These are phyloP conservation scores for Rhytidhysteron rufulum DNA, from an alignment of 2,329 filamentous ascomycete genomes.

Conservation along the genomic window DNA sequence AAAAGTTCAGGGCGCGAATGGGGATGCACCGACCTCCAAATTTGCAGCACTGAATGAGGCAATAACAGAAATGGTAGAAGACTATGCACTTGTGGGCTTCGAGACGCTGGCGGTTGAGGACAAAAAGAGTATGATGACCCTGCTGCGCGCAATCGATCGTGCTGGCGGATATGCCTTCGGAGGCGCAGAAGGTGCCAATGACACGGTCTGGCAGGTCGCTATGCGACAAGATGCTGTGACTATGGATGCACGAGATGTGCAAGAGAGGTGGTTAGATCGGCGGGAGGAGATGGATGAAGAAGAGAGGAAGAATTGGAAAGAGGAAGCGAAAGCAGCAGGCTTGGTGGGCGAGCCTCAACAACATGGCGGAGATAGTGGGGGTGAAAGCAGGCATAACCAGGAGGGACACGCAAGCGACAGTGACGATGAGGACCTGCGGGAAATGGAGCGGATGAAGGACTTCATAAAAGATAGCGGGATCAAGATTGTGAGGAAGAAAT, in stretches of 20 bases:
- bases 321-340: conserved; percentile 64
- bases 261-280: conserved; percentile 91
- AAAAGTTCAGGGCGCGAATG: conserved; percentile 29
- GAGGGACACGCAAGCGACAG: conserved; percentile 19
- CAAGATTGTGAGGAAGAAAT: conserved; percentile 62
- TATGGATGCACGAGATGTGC: conserved; percentile 83
- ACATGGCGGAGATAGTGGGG: conserved; percentile 2
- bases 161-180: conserved; percentile 93
- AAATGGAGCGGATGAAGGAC: conserved; percentile 35
- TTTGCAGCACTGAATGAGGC: conserved; percentile 83
- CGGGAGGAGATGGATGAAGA: conserved; percentile 82
- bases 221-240: conserved; percentile 69
- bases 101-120: conserved; percentile 95
- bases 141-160: conserved; percentile 84
- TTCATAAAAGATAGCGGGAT: conserved; percentile 57
- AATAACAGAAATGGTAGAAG: conserved; percentile 80
- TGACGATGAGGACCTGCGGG: conserved; percentile 36
- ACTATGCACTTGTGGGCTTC: conserved; percentile 85
- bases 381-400: conserved; percentile 9
- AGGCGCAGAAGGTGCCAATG: conserved; percentile 83
- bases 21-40: conserved; percentile 50
- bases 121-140: conserved; percentile 92
- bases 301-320: conserved; percentile 71
- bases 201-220: conserved; percentile 94
- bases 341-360: conserved; percentile 18